Conservation (phyloP, 331 rosid genomes). For the Rhamnella rubrinervis region DNA sequence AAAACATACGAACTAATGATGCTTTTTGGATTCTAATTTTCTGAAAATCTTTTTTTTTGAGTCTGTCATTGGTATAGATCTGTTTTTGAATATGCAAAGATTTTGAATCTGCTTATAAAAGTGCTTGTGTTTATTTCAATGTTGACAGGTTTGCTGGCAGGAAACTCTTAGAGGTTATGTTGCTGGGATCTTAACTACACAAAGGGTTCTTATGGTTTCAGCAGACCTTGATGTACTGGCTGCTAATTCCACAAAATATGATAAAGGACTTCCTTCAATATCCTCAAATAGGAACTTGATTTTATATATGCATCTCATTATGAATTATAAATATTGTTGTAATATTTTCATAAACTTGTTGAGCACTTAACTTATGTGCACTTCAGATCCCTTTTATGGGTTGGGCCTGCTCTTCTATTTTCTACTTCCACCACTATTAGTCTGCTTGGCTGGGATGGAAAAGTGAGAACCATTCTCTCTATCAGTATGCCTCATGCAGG, state of each 20-base stretch:
- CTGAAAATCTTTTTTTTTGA: not conserved
- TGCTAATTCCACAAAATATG: conserved; percentile 69
- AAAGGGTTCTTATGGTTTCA: conserved; percentile 83
- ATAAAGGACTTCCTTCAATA: conserved; percentile 96
- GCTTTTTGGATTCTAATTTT: conserved; percentile 2
- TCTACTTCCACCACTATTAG: conserved; percentile 87
- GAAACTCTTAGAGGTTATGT: conserved; percentile 90
- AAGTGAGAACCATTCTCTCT: conserved; percentile 87
- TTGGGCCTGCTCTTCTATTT: conserved; percentile 96
- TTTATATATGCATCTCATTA: not conserved
- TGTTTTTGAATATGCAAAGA: not conserved
- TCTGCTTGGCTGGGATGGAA: conserved; percentile 98
- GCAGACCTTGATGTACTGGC: conserved; percentile 86
- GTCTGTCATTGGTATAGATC: not conserved
- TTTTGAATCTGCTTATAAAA: conserved; percentile 23
- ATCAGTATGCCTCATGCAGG: conserved; percentile 82
- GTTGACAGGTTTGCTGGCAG: conserved; percentile 94
- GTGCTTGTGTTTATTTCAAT: conserved; percentile 21
- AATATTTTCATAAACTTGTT: conserved; percentile 22
- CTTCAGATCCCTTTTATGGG: conserved; percentile 96
- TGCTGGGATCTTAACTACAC: conserved; percentile 87
- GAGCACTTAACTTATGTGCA: conserved; percentile 62
- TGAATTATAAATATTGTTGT: conserved; percentile 1
- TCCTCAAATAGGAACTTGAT: conserved; percentile 51
- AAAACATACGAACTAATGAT: too few relatives aligned